phyloP scores from a whole-genome alignment of 2,329 filamentous ascomycete species.

The Monilinia vaccinii-corymbosi region DNA sequence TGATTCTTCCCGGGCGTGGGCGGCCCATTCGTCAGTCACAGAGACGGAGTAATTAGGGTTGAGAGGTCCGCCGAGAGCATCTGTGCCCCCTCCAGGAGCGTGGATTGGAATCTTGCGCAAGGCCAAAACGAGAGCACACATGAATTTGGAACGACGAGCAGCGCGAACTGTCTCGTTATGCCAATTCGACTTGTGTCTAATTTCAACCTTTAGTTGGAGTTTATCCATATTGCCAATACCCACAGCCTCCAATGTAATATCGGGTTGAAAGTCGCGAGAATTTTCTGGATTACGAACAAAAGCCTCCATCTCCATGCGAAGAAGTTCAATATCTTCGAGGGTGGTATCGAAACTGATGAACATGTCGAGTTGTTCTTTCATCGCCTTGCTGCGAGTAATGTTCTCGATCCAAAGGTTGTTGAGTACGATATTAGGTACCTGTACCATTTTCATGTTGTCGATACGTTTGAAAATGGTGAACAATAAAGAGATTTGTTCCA shows the following conservation, averaged over 20 bases:
- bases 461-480: conserved; percentile 88
- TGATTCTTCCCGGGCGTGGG: conserved; percentile 50
- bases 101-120: conserved; percentile 82
- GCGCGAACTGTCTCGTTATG: conserved; percentile 76
- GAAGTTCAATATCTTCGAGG: conserved; percentile 80
- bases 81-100: conserved; percentile 63
- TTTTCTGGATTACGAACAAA: conserved; percentile 84
- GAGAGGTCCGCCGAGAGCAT: conserved; percentile 51
- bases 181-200: conserved; percentile 91
- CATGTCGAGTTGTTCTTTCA: conserved; percentile 73
- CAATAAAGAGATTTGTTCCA: conserved; percentile 89
- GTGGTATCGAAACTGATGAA: conserved; percentile 78
- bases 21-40: conserved; percentile 60
- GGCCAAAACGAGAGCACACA: conserved; percentile 82
- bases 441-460: conserved; percentile 66
- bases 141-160: conserved; percentile 84
- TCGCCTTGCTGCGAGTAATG: conserved; percentile 78
- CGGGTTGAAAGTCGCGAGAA: conserved; percentile 79
- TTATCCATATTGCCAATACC: conserved; percentile 83
- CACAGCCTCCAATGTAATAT: conserved; percentile 68
- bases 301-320: conserved; percentile 73
- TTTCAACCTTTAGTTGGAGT: conserved; percentile 70
- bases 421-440: conserved; percentile 80
- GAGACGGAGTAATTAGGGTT: conserved; percentile 78
- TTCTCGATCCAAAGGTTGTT: conserved; percentile 97